Evolutionary conservation across 2,329 filamentous ascomycete genomes (phyloP).

Genomic region (Gaeumannomyces tritici): DNA sequence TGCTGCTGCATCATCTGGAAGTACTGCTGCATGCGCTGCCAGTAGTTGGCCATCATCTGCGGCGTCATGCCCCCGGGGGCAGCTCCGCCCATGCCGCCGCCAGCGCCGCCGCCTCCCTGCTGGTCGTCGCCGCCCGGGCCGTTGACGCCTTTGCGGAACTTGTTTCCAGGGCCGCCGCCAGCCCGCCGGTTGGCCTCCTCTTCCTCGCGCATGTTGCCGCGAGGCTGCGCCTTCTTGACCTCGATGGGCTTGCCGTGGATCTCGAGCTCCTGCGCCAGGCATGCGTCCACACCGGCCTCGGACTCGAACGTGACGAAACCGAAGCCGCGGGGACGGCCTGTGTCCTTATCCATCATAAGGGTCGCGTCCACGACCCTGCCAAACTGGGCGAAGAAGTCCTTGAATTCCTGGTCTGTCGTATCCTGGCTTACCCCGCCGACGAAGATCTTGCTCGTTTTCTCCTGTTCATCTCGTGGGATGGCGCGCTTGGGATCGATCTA

Average conservation of each 20-base stretch:
- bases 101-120: slow-evolving; percentile 18
- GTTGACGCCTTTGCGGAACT: slow-evolving; percentile 47
- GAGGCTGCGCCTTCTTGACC: slow-evolving; percentile 94
- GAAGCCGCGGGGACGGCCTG: slow-evolving; percentile 89
- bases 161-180: slow-evolving; percentile 34
- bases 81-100: slow-evolving; percentile 23
- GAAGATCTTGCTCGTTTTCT: slow-evolving; percentile 97
- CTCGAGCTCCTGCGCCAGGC: slow-evolving; percentile 73
- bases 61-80: slow-evolving; percentile 67
- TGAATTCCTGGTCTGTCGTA: slow-evolving; percentile 91
- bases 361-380: slow-evolving; percentile 94
- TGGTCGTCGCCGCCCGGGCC: slow-evolving; percentile 5
- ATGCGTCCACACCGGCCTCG: slow-evolving; percentile 88
- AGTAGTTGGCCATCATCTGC: slow-evolving; percentile 96
- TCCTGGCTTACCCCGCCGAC: slow-evolving; percentile 97
- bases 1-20: slow-evolving; percentile 92
- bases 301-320: slow-evolving; percentile 98
- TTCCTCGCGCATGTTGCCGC: slow-evolving; percentile 88
- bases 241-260: slow-evolving; percentile 96
- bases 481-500: slow-evolving; percentile 97
- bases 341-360: slow-evolving; percentile 99
- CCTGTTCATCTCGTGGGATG: slow-evolving; percentile 94
- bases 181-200: slow-evolving; percentile 60
- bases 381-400: slow-evolving; percentile 93
- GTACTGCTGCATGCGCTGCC: slow-evolving; percentile 97